Evolutionary conservation across 164 flowering plant genomes (phyloP).

Genomic region (Stephania japonica): DNA sequence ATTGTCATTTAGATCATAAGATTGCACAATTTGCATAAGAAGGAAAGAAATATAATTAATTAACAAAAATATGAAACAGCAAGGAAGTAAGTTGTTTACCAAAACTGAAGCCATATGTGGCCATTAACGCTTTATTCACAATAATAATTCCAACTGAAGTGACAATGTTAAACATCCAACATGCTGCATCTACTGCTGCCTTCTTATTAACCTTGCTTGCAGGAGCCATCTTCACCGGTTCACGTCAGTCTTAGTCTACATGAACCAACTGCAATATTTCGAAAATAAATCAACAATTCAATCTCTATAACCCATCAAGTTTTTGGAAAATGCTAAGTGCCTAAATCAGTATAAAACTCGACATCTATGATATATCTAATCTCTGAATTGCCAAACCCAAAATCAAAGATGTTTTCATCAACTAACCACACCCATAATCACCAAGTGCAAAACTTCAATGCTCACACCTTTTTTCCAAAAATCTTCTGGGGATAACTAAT

Average conservation of each 20-base stretch:
- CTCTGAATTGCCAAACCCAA: not conserved
- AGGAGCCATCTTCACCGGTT: conserved; percentile 25
- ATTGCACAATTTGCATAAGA: not conserved
- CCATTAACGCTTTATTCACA: conserved; percentile 44
- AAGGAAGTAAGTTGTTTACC: conserved; percentile 19
- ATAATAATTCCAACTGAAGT: conserved; percentile 43
- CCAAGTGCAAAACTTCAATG: not conserved
- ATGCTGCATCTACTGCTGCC: conserved; percentile 32
- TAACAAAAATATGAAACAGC: not conserved
- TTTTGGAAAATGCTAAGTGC: not conserved
- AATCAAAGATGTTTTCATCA: not conserved
- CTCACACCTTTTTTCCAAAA: conserved; percentile 1
- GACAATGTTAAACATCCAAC: conserved; percentile 45
- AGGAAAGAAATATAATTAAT: not conserved
- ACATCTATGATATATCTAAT: not conserved
- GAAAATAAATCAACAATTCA: not conserved
- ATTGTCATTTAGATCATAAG: not conserved
- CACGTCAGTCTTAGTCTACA: conserved; percentile 2
- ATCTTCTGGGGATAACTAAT: not conserved
- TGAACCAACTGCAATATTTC: conserved; percentile 7
- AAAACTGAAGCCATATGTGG: conserved; percentile 39
- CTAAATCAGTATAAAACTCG: not conserved
- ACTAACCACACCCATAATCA: not conserved
- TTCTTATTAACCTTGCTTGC: conserved; percentile 34
- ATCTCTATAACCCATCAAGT: conserved; percentile 8